Evolutionary conservation across 192 early-diverging fungal species (phyloP).

Genomic region (Backusella macrospora): DNA sequence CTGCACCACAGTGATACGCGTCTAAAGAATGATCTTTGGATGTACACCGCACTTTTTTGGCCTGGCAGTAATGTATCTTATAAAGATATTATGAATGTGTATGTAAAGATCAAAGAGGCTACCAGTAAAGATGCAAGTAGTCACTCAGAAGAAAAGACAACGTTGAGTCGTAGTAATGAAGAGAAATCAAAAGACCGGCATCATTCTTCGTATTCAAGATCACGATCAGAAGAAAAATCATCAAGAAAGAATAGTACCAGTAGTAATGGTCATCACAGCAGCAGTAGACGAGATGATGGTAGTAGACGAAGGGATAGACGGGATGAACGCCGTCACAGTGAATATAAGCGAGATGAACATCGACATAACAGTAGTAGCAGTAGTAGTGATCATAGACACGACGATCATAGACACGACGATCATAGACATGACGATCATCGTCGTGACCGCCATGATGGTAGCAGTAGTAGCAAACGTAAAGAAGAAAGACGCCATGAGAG

Average conservation of each 20-base stretch:
- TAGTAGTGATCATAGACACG: constrained; percentile 19
- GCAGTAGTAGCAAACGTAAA: constrained; percentile 25
- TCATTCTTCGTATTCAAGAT: constrained; percentile 34
- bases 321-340: constrained; percentile 37
- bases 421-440: not conserved
- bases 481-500: constrained; percentile 32
- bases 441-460: constrained; percentile 20
- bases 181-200: not conserved
- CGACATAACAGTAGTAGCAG: constrained; percentile 33
- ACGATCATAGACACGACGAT: not conserved
- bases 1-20: constrained; percentile 29
- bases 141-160: not conserved
- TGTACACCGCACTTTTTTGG: constrained; percentile 72
- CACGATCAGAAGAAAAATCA: constrained; percentile 15
- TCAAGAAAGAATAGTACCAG: constrained; percentile 8
- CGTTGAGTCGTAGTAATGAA: not conserved
- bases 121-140: constrained; percentile 7
- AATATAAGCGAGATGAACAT: constrained; percentile 38
- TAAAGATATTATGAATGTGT: constrained; percentile 55
- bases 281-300: not conserved
- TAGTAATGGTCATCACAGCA: not conserved
- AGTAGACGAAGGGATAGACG: constrained; percentile 5
- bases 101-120: constrained; percentile 46
- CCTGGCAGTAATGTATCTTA: constrained; percentile 56
- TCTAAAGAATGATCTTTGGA: constrained; percentile 65